Evolutionary conservation across 257 asterid genomes (phyloP), one percentile per base, ranked within the genome.

Genomic region (Leptodermis oblonga): DNA sequence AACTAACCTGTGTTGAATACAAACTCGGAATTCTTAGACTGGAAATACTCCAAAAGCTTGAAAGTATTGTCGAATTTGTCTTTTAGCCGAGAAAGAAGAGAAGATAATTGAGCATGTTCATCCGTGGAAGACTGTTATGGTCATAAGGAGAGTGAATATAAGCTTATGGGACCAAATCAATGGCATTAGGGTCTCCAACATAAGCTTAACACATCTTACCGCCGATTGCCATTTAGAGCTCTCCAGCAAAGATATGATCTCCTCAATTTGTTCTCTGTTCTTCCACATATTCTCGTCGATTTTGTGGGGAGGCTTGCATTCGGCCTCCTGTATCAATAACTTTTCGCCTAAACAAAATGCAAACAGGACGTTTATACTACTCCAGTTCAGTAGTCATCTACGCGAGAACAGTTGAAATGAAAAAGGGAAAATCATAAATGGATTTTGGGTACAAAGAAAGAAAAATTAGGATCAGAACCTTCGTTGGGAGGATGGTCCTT

Each of bases 261-360:
- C 97, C 76, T 93, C 99, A 65, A 90, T 85, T 79, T 88, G 99
- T 69, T 93, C 97, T 49, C 99, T 80, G 65, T 93, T 90, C 87
- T 86, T 93, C 99, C 97, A 93, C 88, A 93, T 78, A 77, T 93
- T 93, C 71, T 90, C 97, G 59, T 93, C 99, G 55, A 93, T 90
- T 85, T 93, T 93, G 83, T 90, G 99, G 31, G 99, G 99, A 78
- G 96, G 88, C 68, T 83, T 79, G 64, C 85, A 69, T 53, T 87
- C 91, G 31, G 97, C 96, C 78, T 90, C 99, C 60, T 72, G 82
- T 36, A 85, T 68, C 79, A 90, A 78, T 46, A 81, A 73, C 53
- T 61, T 80, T 75, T 90, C 96, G 68, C 88, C 99, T 93, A 79
- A 75, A 1, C n/a, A 9, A 48, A 48, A 15, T n/a, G 20, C 54